Evolutionary conservation across 2,329 filamentous ascomycete species (phyloP).

Genomic region (Tolypocladium cylindrosporum): DNA sequence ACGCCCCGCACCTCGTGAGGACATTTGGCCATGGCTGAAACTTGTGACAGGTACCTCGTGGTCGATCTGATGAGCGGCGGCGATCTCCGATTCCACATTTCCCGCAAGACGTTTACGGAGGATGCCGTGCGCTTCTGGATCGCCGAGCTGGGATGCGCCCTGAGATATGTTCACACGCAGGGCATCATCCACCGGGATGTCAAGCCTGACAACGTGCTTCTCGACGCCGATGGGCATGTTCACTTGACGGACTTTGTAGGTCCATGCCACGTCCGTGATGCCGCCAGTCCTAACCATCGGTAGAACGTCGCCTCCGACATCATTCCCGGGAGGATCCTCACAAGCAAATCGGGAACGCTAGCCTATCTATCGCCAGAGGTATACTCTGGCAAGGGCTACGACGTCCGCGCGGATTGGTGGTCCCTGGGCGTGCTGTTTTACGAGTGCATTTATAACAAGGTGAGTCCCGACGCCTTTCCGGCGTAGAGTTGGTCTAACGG

Average conservation of each 20-base stretch:
- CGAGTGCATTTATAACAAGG: conserved; percentile 99
- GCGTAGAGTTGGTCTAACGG: background rate
- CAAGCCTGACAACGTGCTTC: conserved; percentile 83
- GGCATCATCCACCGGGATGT: conserved; percentile 86
- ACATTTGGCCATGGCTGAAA: background rate
- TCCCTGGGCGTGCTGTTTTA: conserved; percentile 97
- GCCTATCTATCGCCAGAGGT: conserved; percentile 95
- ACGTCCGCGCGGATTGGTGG: conserved; percentile 94
- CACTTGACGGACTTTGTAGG: conserved; percentile 95
- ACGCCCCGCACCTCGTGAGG: conserved; percentile 23
- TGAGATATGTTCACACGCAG: conserved; percentile 77
- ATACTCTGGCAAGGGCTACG: conserved; percentile 82
- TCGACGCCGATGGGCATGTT: conserved; percentile 85
- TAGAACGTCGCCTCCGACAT: conserved; percentile 97
- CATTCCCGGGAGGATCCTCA: conserved; percentile 68
- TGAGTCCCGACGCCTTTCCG: conserved; percentile 25
- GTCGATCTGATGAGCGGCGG: conserved; percentile 98
- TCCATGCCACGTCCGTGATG: conserved; percentile 6
- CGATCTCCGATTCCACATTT: conserved; percentile 94
- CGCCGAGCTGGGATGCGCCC: conserved; percentile 80
- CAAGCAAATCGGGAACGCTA: conserved; percentile 92
- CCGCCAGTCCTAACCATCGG: conserved; percentile 10
- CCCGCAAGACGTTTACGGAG: conserved; percentile 94
- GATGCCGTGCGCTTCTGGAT: conserved; percentile 97
- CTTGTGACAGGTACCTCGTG: conserved; percentile 69